phyloP scores from a whole-genome alignment of 352 stramenopile species.

The Thraustochytrium striatum region DNA sequence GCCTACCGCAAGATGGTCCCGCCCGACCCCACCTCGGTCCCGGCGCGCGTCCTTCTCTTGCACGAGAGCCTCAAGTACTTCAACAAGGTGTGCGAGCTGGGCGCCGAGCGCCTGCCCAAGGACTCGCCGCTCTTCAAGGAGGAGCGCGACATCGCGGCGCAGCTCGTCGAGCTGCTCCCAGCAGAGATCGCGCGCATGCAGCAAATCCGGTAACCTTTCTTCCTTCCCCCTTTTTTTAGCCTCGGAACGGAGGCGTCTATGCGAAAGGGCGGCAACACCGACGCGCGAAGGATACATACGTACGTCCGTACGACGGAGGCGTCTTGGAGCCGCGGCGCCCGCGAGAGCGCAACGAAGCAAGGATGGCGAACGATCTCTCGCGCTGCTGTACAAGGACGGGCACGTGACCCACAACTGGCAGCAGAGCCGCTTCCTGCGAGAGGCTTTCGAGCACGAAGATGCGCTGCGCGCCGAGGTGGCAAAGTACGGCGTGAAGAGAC shows the following conservation, averaged over 20 bases:
- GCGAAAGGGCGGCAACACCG: background rate
- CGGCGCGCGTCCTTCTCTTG: constrained; percentile 3
- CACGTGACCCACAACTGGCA: constrained; percentile 41
- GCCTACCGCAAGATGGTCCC: constrained; percentile 18
- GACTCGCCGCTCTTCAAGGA: background rate
- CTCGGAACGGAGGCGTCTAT: background rate
- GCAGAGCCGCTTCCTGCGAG: constrained; percentile 21
- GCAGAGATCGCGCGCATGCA: background rate
- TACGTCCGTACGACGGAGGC: background rate
- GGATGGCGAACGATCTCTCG: constrained; percentile 33
- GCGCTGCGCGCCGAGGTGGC: constrained; percentile 26
- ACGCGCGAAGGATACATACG: background rate
- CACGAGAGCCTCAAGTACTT: constrained; percentile 19
- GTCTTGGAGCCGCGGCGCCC: background rate
- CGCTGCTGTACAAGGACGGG: constrained; percentile 26
- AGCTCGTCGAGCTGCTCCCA: constrained; percentile 20
- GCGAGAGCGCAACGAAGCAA: background rate
- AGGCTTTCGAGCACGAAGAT: constrained; percentile 5
- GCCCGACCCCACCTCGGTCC: background rate
- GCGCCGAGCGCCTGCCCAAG: background rate
- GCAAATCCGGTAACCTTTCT: background rate
- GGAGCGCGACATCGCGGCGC: constrained; percentile 1
- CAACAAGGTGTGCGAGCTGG: background rate
- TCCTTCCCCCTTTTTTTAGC: no score
- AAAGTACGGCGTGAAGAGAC: background rate